Evolutionary conservation across 805 yeast genomes (phyloP).

Genomic region (Vanderwaltozyma polyspora): DNA sequence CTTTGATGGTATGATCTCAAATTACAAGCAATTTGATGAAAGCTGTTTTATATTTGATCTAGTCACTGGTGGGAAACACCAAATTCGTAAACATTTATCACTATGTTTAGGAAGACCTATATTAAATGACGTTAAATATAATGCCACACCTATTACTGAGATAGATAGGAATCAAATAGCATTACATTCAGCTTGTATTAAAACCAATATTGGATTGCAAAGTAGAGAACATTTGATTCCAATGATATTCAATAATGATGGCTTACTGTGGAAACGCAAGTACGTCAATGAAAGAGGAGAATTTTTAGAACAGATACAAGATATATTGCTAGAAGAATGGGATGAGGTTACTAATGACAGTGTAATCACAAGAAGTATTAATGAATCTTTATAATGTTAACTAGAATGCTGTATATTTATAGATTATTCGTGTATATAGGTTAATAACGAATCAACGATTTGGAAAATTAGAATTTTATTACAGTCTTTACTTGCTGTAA

Average conservation of each 20-base stretch:
- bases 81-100: constrained; percentile 28
- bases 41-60: constrained; percentile 24
- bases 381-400: no score
- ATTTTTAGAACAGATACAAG: constrained; percentile 1
- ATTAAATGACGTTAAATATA: constrained; percentile 23
- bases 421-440: constrained; percentile 14
- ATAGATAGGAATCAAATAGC: constrained; percentile 23
- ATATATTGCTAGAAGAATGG: constrained; percentile 1
- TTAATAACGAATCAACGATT: constrained; percentile 32
- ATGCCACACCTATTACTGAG: constrained; percentile 5
- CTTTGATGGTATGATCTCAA: constrained; percentile 6
- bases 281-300: constrained; percentile 4
- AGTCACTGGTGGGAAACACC: constrained; percentile 32
- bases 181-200: constrained; percentile 29
- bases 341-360: neutral
- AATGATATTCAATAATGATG: constrained; percentile 5
- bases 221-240: constrained; percentile 19
- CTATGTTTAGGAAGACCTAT: constrained; percentile 19
- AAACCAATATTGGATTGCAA: constrained; percentile 26
- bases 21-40: constrained; percentile 11
- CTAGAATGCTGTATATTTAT: no score
- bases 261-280: constrained; percentile 3
- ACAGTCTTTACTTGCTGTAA: constrained; percentile 30
- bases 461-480: constrained; percentile 35
- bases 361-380: no score